Percentiles rank a stretch among this genome's conserved stretches.
Conservation (phyloP, 2,329 filamentous ascomycete species). For the Scytalidium sp. region DNA sequence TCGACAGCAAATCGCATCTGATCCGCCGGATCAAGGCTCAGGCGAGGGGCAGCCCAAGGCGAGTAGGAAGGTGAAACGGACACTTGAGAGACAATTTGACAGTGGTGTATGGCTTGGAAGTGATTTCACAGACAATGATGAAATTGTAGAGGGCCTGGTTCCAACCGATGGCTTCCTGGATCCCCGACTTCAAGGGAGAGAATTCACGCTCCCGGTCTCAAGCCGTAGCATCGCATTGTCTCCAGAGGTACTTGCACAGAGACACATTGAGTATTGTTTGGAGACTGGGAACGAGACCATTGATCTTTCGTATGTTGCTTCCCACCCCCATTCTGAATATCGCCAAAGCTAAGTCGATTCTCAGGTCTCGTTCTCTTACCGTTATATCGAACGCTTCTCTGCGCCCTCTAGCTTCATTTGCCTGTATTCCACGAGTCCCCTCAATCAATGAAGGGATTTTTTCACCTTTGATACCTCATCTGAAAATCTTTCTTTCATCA, state of each 20-base stretch:
- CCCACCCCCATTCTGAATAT: neutral
- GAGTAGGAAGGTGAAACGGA: constrained; percentile 39
- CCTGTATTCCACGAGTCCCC: constrained; percentile 37
- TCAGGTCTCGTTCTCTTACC: constrained; percentile 35
- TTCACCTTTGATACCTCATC: constrained; percentile 51
- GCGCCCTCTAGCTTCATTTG: constrained; percentile 51
- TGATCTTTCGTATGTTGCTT: constrained; percentile 56
- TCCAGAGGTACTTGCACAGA: constrained; percentile 42
- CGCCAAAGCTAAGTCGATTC: constrained; percentile 8
- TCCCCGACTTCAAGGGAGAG: neutral
- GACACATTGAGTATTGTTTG: constrained; percentile 48
- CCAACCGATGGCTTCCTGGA: neutral
- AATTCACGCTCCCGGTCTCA: neutral
- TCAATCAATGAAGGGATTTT: constrained; percentile 35
- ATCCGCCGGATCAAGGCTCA: constrained; percentile 14
- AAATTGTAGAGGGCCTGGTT: constrained; percentile 15
- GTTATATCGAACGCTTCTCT: constrained; percentile 55
- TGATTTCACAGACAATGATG: constrained; percentile 48
- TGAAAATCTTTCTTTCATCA: constrained; percentile 59
- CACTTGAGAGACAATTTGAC: constrained; percentile 58
- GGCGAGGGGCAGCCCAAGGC: constrained; percentile 5
- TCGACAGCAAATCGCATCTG: constrained; percentile 48
- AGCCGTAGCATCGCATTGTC: constrained; percentile 3
- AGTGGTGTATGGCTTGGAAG: constrained; percentile 69
- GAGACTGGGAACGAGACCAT: constrained; percentile 58